Evolutionary conservation across 2,329 filamentous ascomycete genomes (phyloP).

Genomic region (Ophiostoma sp.): DNA sequence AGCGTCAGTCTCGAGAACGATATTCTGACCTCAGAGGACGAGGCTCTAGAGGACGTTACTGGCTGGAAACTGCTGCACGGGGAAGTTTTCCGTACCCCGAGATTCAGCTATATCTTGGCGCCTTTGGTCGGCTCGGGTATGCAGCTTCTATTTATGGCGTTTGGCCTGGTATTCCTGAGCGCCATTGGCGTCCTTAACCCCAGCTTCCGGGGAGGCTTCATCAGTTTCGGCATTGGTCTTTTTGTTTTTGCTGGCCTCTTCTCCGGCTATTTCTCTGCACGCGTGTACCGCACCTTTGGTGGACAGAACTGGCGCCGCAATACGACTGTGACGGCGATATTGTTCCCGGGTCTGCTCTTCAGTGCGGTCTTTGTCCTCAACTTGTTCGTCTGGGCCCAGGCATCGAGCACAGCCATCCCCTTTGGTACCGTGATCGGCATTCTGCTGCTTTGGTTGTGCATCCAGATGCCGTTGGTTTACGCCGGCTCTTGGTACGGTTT

Average conservation of each 20-base stretch:
- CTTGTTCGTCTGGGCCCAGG: slow-evolving; percentile 84
- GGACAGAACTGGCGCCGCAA: slow-evolving; percentile 71
- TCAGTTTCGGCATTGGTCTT: slow-evolving; percentile 75
- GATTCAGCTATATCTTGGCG: slow-evolving; percentile 65
- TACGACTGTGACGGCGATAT: slow-evolving; percentile 65
- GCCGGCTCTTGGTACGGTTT: slow-evolving; percentile 73
- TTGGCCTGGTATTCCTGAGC: slow-evolving; percentile 65
- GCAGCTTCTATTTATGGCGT: slow-evolving; percentile 77
- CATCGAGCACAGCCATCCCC: slow-evolving; percentile 79
- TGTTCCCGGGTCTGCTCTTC: slow-evolving; percentile 76
- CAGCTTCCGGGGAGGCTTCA: slow-evolving; percentile 82
- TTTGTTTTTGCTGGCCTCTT: slow-evolving; percentile 80
- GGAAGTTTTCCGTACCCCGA: slow-evolving; percentile 77
- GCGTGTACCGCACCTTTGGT: slow-evolving; percentile 78
- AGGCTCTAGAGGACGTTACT: slow-evolving; percentile 69
- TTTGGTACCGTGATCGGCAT: slow-evolving; percentile 72
- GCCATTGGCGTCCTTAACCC: slow-evolving; percentile 76
- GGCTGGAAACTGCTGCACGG: slow-evolving; percentile 85
- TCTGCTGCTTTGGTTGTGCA: slow-evolving; percentile 71
- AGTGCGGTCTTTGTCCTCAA: slow-evolving; percentile 72
- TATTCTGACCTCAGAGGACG: slow-evolving; percentile 58
- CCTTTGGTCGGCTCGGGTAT: slow-evolving; percentile 79
- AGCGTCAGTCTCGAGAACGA: slow-evolving; percentile 44
- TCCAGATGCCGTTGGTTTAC: slow-evolving; percentile 81
- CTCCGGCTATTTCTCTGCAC: slow-evolving; percentile 80